Percentiles rank a stretch among this genome's conserved stretches.
Evolutionary conservation across 768 basidiomycete genomes (phyloP).

Genomic region (Leucocoprinus sp.): DNA sequence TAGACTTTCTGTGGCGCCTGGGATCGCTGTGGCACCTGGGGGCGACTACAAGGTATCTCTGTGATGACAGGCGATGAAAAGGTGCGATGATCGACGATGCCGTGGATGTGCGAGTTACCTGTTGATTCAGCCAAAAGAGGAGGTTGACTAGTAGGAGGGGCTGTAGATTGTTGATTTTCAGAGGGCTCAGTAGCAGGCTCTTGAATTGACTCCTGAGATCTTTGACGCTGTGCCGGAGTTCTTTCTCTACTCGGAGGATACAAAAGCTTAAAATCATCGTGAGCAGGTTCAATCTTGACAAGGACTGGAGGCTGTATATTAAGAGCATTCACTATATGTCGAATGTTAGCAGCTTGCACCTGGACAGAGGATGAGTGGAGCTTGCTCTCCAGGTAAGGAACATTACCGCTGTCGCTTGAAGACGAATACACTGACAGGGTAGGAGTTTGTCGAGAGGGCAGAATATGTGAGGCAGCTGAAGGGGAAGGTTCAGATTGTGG

Average conservation of each 20-base stretch:
- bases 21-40: background rate
- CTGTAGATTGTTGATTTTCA: background rate
- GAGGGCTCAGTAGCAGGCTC: background rate
- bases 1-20: background rate
- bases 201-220: background rate
- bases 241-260: background rate
- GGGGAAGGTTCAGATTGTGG: conserved; percentile 2
- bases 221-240: background rate
- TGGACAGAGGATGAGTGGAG: background rate
- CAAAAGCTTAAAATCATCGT: background rate
- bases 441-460: background rate
- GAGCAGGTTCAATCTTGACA: conserved; percentile 2
- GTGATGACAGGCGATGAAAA: conserved; percentile 1
- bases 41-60: background rate
- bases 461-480: background rate
- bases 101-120: background rate
- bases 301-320: background rate
- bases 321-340: conserved; percentile 3
- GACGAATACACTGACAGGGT: conserved; percentile 2
- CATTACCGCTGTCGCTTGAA: conserved; percentile 6
- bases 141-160: background rate
- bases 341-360: conserved; percentile 9
- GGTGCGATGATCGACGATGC: background rate
- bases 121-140: background rate
- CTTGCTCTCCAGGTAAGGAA: conserved; percentile 1